Percentiles rank a stretch among this genome's conserved stretches.
phyloP scores from a whole-genome alignment of 2,329 filamentous ascomycete species.

The Aspergillus pseudonomiae region DNA sequence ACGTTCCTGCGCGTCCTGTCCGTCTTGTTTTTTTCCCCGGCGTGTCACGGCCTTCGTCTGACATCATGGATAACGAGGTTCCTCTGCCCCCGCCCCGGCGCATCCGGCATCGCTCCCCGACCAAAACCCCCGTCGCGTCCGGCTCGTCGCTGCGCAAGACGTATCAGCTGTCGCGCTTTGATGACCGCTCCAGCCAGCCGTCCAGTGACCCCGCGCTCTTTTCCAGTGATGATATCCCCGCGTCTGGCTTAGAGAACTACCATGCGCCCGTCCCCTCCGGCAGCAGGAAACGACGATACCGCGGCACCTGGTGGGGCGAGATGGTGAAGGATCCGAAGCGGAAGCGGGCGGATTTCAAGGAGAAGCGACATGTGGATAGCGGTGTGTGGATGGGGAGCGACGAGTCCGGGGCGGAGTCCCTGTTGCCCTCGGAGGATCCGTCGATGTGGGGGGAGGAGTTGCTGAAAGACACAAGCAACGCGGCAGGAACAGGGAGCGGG shows the following conservation, averaged over 20 bases:
- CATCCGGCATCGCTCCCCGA: conserved; percentile 39
- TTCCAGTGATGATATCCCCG: conserved; percentile 51
- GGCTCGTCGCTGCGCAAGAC: conserved; percentile 28
- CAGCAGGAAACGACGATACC: conserved; percentile 44
- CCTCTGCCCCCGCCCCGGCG: conserved; percentile 43
- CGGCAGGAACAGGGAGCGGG: conserved; percentile 7
- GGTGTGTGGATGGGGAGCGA: conserved; percentile 54
- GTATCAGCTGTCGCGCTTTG: conserved; percentile 33
- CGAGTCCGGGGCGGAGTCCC: conserved; percentile 39
- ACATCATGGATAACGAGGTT: conserved; percentile 42
- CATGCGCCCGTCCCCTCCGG: conserved; percentile 26
- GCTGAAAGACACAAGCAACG: conserved; percentile 29
- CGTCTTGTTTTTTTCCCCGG: background rate
- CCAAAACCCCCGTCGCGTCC: conserved; percentile 19
- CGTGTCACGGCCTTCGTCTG: background rate
- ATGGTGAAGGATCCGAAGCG: conserved; percentile 40
- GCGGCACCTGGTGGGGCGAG: conserved; percentile 51
- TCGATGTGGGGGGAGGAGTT: conserved; percentile 43
- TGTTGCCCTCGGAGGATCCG: conserved; percentile 40
- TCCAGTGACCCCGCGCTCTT: conserved; percentile 51
- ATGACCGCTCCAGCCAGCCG: conserved; percentile 42
- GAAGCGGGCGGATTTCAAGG: conserved; percentile 47
- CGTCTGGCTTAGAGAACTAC: conserved; percentile 50
- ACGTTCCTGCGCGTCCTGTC: background rate
- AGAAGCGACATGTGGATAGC: conserved; percentile 49